Conservation (phyloP, 345 rosid species). For the Pistacia atlantica region DNA sequence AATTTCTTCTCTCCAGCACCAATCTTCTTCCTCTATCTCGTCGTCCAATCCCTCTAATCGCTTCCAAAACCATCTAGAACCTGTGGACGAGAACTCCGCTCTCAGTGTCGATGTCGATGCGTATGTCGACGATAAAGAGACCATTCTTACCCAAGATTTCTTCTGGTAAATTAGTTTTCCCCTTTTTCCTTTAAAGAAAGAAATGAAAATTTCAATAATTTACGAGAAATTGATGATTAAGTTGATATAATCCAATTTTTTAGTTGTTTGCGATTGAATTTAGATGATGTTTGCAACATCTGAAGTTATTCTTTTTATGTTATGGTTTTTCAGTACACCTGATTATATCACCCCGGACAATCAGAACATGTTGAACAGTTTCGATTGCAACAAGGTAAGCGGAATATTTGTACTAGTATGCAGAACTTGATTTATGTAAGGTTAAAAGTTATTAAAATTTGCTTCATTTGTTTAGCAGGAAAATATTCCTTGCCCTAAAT, state of each 20-base stretch:
- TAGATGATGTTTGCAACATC: neutral
- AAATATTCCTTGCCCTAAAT: slow-evolving; percentile 75
- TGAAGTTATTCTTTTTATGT: slow-evolving; percentile 5
- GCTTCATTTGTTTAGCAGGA: slow-evolving; percentile 48
- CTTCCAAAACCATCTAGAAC: slow-evolving; percentile 50
- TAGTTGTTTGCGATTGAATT: neutral
- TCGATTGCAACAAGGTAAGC: slow-evolving; percentile 69
- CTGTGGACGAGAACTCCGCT: slow-evolving; percentile 37
- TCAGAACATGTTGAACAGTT: slow-evolving; percentile 53
- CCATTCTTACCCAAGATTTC: slow-evolving; percentile 93
- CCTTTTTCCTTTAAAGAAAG: neutral
- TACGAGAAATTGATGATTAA: neutral
- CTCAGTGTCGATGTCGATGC: slow-evolving; percentile 34
- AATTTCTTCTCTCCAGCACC: slow-evolving; percentile 35
- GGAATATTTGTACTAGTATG: neutral
- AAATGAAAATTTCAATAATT: too few relatives aligned
- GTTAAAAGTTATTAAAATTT: neutral
- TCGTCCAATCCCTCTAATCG: slow-evolving; percentile 22
- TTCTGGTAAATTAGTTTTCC: slow-evolving; percentile 59
- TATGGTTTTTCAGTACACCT: slow-evolving; percentile 72
- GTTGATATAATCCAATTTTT: neutral
- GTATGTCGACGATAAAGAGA: slow-evolving; percentile 55
- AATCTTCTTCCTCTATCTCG: slow-evolving; percentile 35
- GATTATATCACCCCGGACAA: slow-evolving; percentile 94
- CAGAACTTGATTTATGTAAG: neutral